Evolutionary conservation across 305 asterid genomes (phyloP), one percentile per base, ranked within the genome.

Genomic region (Petunia hybrid): DNA sequence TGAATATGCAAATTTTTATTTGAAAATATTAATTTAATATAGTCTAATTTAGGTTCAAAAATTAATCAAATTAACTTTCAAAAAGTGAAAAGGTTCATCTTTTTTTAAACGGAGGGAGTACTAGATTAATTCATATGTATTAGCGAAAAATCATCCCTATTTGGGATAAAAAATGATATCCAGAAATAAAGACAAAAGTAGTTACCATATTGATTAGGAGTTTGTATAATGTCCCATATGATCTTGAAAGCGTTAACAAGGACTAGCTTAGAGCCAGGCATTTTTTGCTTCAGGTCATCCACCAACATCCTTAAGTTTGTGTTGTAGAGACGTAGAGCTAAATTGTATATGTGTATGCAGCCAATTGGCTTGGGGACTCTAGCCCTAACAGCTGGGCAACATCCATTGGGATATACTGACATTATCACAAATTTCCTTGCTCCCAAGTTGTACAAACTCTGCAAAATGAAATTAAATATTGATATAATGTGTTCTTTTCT

Each of bases 261-360:
- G 46, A 92, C 91, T 39, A 91, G 89, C 80, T 85, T 85, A 2
- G 96, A 86, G 55, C 83, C 89, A 5, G 94, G 93, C 90, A 93
- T 71, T 40, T 80, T 82, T 67, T 85, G 82, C 91, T 76, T 85
- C 71, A 89, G 81, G 43, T 46, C 39, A 76, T 85, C 88, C 0
- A 87, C 90, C 87, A 88, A 81, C 42, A 80, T 68, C 85, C 78
- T 90, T 83, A 93, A 83, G 48, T 87, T 67, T 73, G 59, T 65
- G 80, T 94, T 94, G 86, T 90, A 92, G 85, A 92, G 82, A 1
- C 59, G 81, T 79, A 83, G 76, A 41, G 95, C 93, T 74, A 75
- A 62, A 68, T 94, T 94, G 36, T 88, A 8, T 12, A 8, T 38
- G 42, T 87, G 66, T 2, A 91, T 82, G 81, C 97, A 94, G 8